Evolutionary conservation across 768 basidiomycete genomes (phyloP).

Genomic region (Harrya chromipes): DNA sequence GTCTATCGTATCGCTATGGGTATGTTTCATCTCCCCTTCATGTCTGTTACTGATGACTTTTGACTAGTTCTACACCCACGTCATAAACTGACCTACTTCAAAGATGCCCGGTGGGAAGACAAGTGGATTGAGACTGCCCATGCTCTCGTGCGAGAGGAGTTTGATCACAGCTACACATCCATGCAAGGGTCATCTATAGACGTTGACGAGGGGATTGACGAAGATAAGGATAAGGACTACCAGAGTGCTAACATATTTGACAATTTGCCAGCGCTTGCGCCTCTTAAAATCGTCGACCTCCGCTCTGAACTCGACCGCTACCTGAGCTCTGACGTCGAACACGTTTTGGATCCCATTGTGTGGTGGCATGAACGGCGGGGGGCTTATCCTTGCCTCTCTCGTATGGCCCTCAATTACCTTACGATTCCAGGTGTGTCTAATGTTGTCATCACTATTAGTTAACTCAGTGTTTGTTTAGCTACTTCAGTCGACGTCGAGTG

Average conservation of each 20-base stretch:
- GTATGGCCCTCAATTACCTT: neutral
- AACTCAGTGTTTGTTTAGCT: neutral
- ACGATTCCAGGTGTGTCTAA: no score
- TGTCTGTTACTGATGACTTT: no score
- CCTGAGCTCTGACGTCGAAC: slow-evolving; percentile 18
- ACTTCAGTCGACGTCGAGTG: neutral
- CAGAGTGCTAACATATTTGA: slow-evolving; percentile 18
- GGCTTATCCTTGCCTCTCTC: neutral
- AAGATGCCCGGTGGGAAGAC: no score
- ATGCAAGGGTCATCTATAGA: no score
- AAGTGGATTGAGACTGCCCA: slow-evolving; percentile 27
- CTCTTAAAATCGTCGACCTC: neutral
- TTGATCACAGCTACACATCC: neutral
- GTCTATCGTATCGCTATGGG: no score
- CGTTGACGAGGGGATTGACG: no score
- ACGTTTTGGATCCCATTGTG: neutral
- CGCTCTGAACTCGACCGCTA: slow-evolving; percentile 25
- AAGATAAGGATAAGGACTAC: no score
- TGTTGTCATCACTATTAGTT: no score
- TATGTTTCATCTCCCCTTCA: no score
- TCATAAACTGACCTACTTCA: no score
- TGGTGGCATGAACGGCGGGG: neutral
- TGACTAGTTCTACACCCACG: no score
- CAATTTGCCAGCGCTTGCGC: slow-evolving; percentile 6
- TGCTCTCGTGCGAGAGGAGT: neutral